Conservation (phyloP, 2,329 filamentous ascomycete genomes). For the Colletotrichum horii region DNA sequence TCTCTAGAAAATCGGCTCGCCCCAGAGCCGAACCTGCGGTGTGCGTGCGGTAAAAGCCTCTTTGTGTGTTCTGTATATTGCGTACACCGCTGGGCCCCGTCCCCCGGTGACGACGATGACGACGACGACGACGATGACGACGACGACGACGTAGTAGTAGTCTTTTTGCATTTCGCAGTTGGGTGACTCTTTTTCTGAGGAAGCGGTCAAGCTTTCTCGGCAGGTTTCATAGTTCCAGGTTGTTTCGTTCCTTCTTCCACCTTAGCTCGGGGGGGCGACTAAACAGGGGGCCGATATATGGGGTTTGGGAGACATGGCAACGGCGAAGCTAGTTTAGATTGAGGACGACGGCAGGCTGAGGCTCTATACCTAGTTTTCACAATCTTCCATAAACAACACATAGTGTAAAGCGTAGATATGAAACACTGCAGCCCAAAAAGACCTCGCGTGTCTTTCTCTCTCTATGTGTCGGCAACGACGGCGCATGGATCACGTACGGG, state of each 20-base stretch:
- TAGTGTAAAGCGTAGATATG: not conserved
- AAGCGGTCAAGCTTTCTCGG: not conserved
- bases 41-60: not conserved
- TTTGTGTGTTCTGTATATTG: not conserved
- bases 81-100: not conserved
- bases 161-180: not conserved
- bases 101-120: not conserved
- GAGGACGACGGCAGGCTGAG: not conserved
- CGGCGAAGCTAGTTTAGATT: not conserved
- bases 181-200: not conserved
- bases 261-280: not conserved
- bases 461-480: not conserved
- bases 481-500: not conserved
- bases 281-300: not conserved
- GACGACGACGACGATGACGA: not conserved
- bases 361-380: not conserved
- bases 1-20: not conserved
- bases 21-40: slow-evolving; percentile 13
- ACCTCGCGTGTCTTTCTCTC: not conserved
- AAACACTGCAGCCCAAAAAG: not conserved
- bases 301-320: not conserved
- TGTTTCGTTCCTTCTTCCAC: not conserved
- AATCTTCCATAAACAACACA: not conserved
- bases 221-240: not conserved
- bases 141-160: not conserved